phyloP scores from a whole-genome alignment of 805 yeast species.

The Scheffersomyces ergatensis region DNA sequence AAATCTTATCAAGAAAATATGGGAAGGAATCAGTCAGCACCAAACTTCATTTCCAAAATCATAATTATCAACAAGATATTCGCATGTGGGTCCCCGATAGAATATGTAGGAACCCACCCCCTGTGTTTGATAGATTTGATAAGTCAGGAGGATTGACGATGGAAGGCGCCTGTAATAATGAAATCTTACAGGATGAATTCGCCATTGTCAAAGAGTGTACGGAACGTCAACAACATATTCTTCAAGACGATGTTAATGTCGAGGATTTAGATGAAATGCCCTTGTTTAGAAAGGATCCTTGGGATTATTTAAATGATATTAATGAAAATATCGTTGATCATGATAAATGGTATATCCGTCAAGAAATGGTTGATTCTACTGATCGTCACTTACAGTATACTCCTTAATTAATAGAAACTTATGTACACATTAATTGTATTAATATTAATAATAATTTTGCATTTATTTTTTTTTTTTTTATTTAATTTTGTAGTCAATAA shows the following conservation, averaged over 20 bases:
- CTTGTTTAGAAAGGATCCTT: conserved; percentile 36
- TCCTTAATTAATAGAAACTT: too few relatives aligned
- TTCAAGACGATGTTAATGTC: conserved; percentile 18
- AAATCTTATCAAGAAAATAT: conserved; percentile 29
- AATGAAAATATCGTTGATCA: conserved; percentile 10
- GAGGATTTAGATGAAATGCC: conserved; percentile 32
- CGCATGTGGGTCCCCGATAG: conserved; percentile 47
- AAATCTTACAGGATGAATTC: conserved; percentile 37
- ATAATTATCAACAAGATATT: conserved; percentile 42
- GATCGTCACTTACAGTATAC: too few relatives aligned
- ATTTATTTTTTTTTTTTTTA: too few relatives aligned
- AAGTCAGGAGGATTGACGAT: conserved; percentile 25
- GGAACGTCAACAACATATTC: conserved; percentile 19
- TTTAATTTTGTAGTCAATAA: too few relatives aligned
- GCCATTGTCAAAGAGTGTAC: conserved; percentile 21
- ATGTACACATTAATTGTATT: too few relatives aligned
- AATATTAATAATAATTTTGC: too few relatives aligned
- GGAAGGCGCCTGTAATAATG: conserved; percentile 38
- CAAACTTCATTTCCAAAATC: conserved; percentile 22
- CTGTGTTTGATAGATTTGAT: conserved; percentile 19
- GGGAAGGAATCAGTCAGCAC: conserved; percentile 28
- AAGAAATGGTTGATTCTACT: conserved; percentile 7
- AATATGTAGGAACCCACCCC: conserved; percentile 35
- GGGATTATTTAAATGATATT: conserved; percentile 27
- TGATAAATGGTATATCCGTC: conserved; percentile 19